A percentile compares a stretch with the other conserved stretches of the same genome.
Conservation (phyloP, 805 yeast species). For the Cyberlindnera samutprakarnensis region DNA sequence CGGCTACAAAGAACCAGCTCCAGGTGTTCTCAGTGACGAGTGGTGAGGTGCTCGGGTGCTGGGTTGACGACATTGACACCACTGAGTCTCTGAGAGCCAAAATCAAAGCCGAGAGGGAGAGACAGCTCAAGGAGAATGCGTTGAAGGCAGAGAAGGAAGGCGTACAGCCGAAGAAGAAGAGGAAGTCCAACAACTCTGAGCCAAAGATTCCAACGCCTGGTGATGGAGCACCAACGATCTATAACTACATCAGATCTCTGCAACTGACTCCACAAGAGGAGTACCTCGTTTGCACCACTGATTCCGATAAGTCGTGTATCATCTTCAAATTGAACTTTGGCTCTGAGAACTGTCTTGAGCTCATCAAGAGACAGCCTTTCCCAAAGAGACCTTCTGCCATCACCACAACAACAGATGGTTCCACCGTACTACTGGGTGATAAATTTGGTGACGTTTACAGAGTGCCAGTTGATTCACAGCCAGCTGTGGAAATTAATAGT, state of each 20-base stretch:
- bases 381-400: slow-evolving; percentile 93
- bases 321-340: slow-evolving; percentile 37
- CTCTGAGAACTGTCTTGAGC: slow-evolving; percentile 31
- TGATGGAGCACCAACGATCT: slow-evolving; percentile 60
- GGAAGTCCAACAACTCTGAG: slow-evolving; percentile 27
- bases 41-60: slow-evolving; percentile 43
- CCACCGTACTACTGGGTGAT: slow-evolving; percentile 72
- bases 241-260: slow-evolving; percentile 62
- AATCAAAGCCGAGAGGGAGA: slow-evolving; percentile 32
- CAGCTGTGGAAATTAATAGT: slow-evolving; percentile 28
- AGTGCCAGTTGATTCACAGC: slow-evolving; percentile 35
- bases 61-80: slow-evolving; percentile 55
- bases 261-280: slow-evolving; percentile 44
- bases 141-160: slow-evolving; percentile 28
- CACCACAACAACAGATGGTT: slow-evolving; percentile 52
- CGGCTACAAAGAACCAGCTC: slow-evolving; percentile 52
- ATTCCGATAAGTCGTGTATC: slow-evolving; percentile 74
- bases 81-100: slow-evolving; percentile 38
- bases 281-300: slow-evolving; percentile 62
- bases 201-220: slow-evolving; percentile 58
- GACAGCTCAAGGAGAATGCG: slow-evolving; percentile 21
- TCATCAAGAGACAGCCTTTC: slow-evolving; percentile 65
- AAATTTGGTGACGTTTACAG: slow-evolving; percentile 93
- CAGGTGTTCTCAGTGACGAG: slow-evolving; percentile 37
- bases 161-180: slow-evolving; percentile 25